Evolutionary conservation across 345 rosid species (phyloP).

Genomic region (Ceriops decandra): DNA sequence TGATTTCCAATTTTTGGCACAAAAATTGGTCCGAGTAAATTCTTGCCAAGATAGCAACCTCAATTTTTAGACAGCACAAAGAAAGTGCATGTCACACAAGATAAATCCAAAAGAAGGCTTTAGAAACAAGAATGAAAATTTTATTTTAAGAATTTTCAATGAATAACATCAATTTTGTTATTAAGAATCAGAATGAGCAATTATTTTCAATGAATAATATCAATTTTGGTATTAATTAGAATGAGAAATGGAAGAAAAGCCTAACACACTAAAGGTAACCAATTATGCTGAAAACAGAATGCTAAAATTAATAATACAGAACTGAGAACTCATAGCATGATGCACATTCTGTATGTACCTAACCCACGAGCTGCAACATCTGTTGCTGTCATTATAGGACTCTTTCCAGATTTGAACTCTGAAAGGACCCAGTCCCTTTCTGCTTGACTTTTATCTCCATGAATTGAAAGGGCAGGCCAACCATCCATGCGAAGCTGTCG

Average conservation of each 20-base stretch:
- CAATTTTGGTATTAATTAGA: not conserved
- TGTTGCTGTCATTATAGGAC: slow-evolving; percentile 99
- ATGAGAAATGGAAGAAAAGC: not conserved
- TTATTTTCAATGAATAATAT: not conserved
- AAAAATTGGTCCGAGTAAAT: too few species aligned
- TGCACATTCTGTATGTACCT: slow-evolving; percentile 41
- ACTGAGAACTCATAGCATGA: not conserved
- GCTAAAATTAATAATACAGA: slow-evolving; percentile 6
- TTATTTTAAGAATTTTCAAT: not conserved
- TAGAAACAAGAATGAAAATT: not conserved
- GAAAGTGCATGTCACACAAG: too few species aligned
- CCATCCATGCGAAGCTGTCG: slow-evolving; percentile 99
- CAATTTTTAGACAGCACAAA: too few species aligned
- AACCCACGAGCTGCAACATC: slow-evolving; percentile 99
- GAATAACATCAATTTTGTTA: not conserved
- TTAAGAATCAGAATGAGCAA: not conserved
- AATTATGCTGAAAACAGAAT: not conserved
- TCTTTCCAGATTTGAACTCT: slow-evolving; percentile 94
- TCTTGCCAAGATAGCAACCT: too few species aligned
- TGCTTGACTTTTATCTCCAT: slow-evolving; percentile 99
- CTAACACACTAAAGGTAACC: not conserved
- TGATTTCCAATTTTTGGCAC: too few species aligned
- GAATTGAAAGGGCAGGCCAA: slow-evolving; percentile 98
- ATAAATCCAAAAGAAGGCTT: not conserved
- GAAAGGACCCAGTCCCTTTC: slow-evolving; percentile 99